Base-by-base conservation (phyloP, 2,329 filamentous ascomycete genomes). In the Cercospora sesami region DNA sequence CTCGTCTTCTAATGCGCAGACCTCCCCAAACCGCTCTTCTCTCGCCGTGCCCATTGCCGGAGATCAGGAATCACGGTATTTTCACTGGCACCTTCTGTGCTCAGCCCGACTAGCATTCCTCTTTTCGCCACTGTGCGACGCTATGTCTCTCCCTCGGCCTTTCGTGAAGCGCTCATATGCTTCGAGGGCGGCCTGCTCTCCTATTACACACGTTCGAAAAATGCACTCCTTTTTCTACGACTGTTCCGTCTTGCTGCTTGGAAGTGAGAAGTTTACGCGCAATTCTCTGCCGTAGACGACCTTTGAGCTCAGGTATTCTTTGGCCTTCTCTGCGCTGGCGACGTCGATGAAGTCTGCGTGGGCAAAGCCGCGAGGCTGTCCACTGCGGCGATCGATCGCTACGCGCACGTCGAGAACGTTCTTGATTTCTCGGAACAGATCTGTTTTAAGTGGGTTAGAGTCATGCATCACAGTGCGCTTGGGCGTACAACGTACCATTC, bases 301-400 rank as follows among this genome's bases (percentile, higher is more conserved):
- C 79, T 87, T 86, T 23, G 81, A 79, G 63, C 79, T 71, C 45
- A 96, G 81, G 14, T 82, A 72, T 64, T 88, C 85, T 74, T 82
- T 82, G 0, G 87, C 93, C 69, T 81, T 82, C 64, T 81, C 75
- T n/a, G 92, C 91, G 69, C 87, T 87, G 70, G 88, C 85, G 45
- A 89, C 77, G 73, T 91, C 87, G 53, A 86, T 76, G 79, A 96
- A 96, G 77, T 96, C 92, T 60, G 90, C 90, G 78, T 96, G 93
- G 21, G 90, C 91, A 78, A 95, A 96, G 69, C 93, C 93, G 78
- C 91, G 86, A 42, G 91, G 91, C 81, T 91, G 90, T 57, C 93
- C 93, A 6, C 91, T 93, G 71, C 88, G 85, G 74, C 91, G 87
- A 80, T 96, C 92, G 74, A 95, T 90, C 62, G 93, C 91, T 65